Base-by-base conservation (phyloP, 2,329 filamentous ascomycete species). In the Colletotrichum truncatum region DNA sequence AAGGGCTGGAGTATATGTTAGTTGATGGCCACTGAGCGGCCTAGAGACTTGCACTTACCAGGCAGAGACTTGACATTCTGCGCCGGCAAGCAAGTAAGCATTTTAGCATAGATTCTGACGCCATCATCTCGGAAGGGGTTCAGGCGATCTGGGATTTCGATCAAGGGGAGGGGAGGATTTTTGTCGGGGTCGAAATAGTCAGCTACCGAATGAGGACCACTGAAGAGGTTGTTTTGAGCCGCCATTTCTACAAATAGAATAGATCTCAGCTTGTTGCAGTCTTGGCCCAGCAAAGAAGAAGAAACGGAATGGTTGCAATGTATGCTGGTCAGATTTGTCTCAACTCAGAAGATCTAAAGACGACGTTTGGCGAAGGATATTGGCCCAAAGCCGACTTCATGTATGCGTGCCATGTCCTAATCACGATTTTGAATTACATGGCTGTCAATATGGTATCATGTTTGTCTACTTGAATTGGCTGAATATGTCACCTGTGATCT, bases 1-100 rank as follows among this genome's bases (percentile, higher is more conserved):
- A 5, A 66, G 46, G 2, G 64, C 64, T 66, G 4, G 0, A 0
- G 10, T 0, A 21, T 1, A 3, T 18, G 11, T 1, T 12, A 21
- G 46, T 49, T 11, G 32, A n/a, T 12, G 5, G 11, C 3, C 6
- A 2, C 8, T 12, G 3, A 4, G 6, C 0, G 7, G 46, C 11
- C 18, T 16, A 3, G 3, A 4, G 38, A 7, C 4, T 11, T 34
- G 16, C 48, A 70, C 71, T 16, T 72, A 84, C 83, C 84, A 70
- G 87, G 87, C 75, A 89, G 81, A 16, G 85, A 82, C 71, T 90
- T 89, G 68, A 90, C 85, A 54, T 89, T 89, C 62, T 88, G 85
- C 11, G 87, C 85, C 1, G 87, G 87, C 66, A 86, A 84, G 77
- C 84, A 84, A 3, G 85, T 86, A 82, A 89, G 85, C 84, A 89